Percentiles rank a stretch among this genome's conserved stretches.
Evolutionary conservation across 2,329 filamentous ascomycete genomes (phyloP).

Genomic region (Exophiala bonariae): DNA sequence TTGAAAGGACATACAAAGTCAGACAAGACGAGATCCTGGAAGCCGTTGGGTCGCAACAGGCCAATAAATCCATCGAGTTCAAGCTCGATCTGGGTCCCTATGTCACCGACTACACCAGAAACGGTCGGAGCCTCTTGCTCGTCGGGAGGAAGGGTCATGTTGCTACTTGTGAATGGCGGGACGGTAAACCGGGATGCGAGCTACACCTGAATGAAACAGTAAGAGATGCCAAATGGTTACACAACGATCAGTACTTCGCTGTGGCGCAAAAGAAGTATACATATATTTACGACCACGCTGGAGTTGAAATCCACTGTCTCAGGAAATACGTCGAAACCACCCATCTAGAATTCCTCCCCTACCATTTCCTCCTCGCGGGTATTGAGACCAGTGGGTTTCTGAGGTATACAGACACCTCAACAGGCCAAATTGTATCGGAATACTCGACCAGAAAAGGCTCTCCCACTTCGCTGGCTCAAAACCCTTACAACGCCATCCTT

Average conservation of each 20-base stretch:
- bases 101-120: slow-evolving; percentile 82
- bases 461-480: slow-evolving; percentile 80
- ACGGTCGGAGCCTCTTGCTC: slow-evolving; percentile 80
- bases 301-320: slow-evolving; percentile 89
- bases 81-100: slow-evolving; percentile 86
- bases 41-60: slow-evolving; percentile 76
- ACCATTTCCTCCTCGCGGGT: slow-evolving; percentile 82
- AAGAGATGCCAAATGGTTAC: slow-evolving; percentile 84
- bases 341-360: slow-evolving; percentile 93
- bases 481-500: slow-evolving; percentile 87
- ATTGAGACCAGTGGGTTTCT: slow-evolving; percentile 78
- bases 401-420: slow-evolving; percentile 94
- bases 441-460: slow-evolving; percentile 81
- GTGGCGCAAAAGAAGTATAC: slow-evolving; percentile 95
- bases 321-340: slow-evolving; percentile 88
- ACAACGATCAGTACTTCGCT: slow-evolving; percentile 91
- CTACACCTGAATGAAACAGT: slow-evolving; percentile 88
- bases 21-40: slow-evolving; percentile 80
- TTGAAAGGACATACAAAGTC: slow-evolving; percentile 91
- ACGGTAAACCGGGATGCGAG: slow-evolving; percentile 87
- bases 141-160: slow-evolving; percentile 92
- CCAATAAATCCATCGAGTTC: slow-evolving; percentile 90
- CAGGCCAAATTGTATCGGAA: slow-evolving; percentile 83
- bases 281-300: slow-evolving; percentile 91
- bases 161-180: slow-evolving; percentile 94